Percentiles rank a stretch among this genome's conserved stretches.
These are phyloP conservation scores for Hura crepitans DNA, from an alignment of 441 rosid genomes.

Conservation along the genomic window DNA sequence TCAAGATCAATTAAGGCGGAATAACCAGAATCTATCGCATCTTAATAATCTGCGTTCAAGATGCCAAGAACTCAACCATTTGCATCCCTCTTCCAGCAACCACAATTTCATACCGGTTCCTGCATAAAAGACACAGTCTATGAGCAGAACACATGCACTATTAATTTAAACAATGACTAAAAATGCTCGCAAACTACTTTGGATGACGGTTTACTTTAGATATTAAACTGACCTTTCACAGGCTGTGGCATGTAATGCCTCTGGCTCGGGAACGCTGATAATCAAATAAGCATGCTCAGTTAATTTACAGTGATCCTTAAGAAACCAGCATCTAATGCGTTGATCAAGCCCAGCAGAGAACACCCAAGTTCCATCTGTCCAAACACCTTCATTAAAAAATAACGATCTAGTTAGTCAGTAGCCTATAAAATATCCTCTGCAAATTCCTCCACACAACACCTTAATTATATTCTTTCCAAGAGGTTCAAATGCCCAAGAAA, in stretches of 20 bases:
- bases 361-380: constrained; percentile 86
- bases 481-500: neutral
- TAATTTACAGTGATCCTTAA: constrained; percentile 44
- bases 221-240: constrained; percentile 51
- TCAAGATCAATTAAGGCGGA: neutral
- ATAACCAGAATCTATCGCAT: constrained; percentile 3
- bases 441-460: neutral
- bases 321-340: constrained; percentile 81
- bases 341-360: constrained; percentile 97
- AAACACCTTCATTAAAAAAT: constrained; percentile 54
- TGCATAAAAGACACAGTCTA: constrained; percentile 26
- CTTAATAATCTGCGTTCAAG: constrained; percentile 5
- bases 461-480: neutral
- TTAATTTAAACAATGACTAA: constrained; percentile 3
- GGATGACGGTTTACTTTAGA: neutral
- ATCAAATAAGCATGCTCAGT: constrained; percentile 51
- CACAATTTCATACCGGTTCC: constrained; percentile 67
- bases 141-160: neutral
- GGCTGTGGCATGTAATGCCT: constrained; percentile 72
- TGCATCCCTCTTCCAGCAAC: constrained; percentile 97
- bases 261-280: constrained; percentile 89
- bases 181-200: neutral
- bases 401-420: constrained; percentile 26
- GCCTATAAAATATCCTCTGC: neutral
- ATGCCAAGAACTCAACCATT: constrained; percentile 55